phyloP scores from a whole-genome alignment of 306 rosid species.

The Echinosophora koreensis region DNA sequence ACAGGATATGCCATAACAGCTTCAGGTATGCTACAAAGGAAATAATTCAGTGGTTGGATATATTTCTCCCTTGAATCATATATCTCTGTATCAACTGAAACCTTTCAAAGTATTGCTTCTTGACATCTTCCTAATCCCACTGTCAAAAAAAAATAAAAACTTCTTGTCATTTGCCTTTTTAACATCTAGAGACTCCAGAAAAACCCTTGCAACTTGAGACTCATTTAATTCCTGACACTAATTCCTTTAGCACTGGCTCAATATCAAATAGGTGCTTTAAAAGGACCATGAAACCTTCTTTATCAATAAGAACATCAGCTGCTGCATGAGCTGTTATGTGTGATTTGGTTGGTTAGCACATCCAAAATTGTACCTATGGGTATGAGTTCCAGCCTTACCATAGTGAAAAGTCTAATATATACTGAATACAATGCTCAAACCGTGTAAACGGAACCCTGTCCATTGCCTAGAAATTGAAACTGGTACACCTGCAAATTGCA shows the following conservation, averaged over 20 bases:
- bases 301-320: conserved; percentile 66
- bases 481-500: conserved; percentile 13
- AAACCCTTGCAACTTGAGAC: conserved; percentile 74
- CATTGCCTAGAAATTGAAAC: conserved; percentile 38
- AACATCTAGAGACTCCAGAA: conserved; percentile 79
- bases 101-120: conserved; percentile 71
- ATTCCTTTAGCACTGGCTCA: conserved; percentile 71
- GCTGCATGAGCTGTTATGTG: conserved; percentile 79
- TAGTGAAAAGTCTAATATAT: conserved; percentile 4
- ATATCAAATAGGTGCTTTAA: conserved; percentile 73
- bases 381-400: conserved; percentile 70
- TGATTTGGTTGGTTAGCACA: conserved; percentile 71
- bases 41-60: too few species aligned
- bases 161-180: conserved; percentile 67
- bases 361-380: conserved; percentile 83
- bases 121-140: conserved; percentile 83
- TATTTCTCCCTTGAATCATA: too few species aligned
- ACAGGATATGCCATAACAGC: conserved; percentile 87
- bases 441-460: conserved; percentile 3
- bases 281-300: conserved; percentile 76
- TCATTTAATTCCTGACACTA: conserved; percentile 75
- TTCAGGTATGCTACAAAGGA: too few species aligned
- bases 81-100: too few species aligned
- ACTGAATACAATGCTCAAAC: conserved; percentile 35
- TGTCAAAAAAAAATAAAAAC: conserved; percentile 69